Percentiles rank a stretch among this genome's conserved stretches.
phyloP scores from a whole-genome alignment of 108 stramenopile species.

The Skeletonema menzelii region DNA sequence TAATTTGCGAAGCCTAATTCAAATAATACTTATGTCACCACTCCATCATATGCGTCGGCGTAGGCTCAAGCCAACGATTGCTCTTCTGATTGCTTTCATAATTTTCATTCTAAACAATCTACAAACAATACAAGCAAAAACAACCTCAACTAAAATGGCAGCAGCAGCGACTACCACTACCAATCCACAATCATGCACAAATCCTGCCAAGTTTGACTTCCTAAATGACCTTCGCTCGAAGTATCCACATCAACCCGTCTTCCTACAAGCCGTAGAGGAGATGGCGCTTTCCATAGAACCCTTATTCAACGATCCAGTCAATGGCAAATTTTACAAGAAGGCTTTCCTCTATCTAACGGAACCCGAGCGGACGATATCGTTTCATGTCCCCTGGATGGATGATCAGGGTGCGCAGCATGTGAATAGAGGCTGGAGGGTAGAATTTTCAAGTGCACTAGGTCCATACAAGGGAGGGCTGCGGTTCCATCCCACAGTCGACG shows the following conservation, averaged over 20 bases:
- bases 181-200: background rate
- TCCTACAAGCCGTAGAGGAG: conserved; percentile 74
- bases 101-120: conserved; percentile 7
- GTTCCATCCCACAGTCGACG: conserved; percentile 88
- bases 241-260: conserved; percentile 69
- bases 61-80: background rate
- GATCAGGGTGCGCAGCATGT: conserved; percentile 32
- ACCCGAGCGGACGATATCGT: conserved; percentile 71
- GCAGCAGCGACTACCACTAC: background rate
- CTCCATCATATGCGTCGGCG: background rate
- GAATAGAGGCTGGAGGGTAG: conserved; percentile 79
- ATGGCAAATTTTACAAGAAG: conserved; percentile 68
- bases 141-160: background rate
- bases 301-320: conserved; percentile 55
- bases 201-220: conserved; percentile 32
- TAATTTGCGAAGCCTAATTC: conserved; percentile 1
- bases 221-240: conserved; percentile 56
- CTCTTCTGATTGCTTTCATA: conserved; percentile 1
- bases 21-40: background rate
- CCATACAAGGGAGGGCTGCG: conserved; percentile 95
- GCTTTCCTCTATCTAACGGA: conserved; percentile 78
- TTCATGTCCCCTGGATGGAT: conserved; percentile 74
- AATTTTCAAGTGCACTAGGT: conserved; percentile 85
- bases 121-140: background rate
- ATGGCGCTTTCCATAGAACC: conserved; percentile 65